Evolutionary conservation across 1,284 basidiomycete species (phyloP), one percentile per base, ranked within the genome.

Genomic region (Fomitopsis palustris): DNA sequence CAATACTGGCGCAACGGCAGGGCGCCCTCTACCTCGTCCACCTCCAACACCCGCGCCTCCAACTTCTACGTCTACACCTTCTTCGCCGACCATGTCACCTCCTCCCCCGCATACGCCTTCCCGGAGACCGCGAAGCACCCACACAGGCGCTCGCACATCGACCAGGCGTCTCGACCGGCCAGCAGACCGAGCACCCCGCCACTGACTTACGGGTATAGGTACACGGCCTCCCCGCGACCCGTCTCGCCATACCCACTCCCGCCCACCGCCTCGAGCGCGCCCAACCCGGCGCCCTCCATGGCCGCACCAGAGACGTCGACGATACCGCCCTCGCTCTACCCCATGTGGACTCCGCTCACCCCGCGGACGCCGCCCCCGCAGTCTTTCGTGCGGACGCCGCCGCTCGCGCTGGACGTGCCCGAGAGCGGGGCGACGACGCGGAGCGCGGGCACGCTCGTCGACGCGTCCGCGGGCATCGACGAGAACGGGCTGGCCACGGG

Each of bases 21-120:
- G 4, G 27, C 67, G 25, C 56, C 64, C 43, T 53, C 65, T 39
- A 61, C 58, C 37, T 47, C 68, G 19, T 59, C 63, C 19, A 58
- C 60, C 31, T 54, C 58, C 27, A 54, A 55, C 17, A 56, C 56
- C 53, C 63, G 60, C 42, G 37, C 62, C 3, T 57, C 73, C 0
- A 62, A 70, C 25, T 64, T 70, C 10, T 76, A 74, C 59, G 69
- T 80, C 42, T 81, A 81, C 65, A 81, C 79, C 2, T 81, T 82
- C 70, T 79, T 83, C 61, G 64, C 78, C 19, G 67, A 70, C 49
- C 71, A 75, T 33, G 81, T 82, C 29, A 73, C 78, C 1, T 70
- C 76, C 1, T 68, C 72, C 2, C 75, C 73, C 3, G 53, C 64
- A 4, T 74, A 72, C 55, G 51, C 59, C 14, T 71, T 72, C 55